Percentiles rank a stretch among this genome's conserved stretches.
Conservation (phyloP, 176 grass and related monocot species). For the Rhynchospora pubera region DNA sequence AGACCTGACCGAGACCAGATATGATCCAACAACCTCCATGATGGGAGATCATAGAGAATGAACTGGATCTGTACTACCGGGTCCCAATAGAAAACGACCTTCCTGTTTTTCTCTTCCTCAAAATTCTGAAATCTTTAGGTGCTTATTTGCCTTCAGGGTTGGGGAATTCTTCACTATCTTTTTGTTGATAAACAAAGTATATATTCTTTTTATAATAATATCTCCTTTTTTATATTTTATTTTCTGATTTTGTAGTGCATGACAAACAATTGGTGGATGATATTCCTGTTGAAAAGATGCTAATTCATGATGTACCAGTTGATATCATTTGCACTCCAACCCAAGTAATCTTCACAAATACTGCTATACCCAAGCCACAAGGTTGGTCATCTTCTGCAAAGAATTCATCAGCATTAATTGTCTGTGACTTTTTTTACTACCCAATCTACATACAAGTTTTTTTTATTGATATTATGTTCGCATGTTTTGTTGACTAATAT, state of each 20-base stretch:
- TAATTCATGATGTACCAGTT: slow-evolving; percentile 89
- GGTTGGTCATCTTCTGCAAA: slow-evolving; percentile 29
- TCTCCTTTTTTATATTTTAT: neutral
- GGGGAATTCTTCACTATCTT: neutral
- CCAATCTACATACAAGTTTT: neutral
- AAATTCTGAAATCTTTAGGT: neutral
- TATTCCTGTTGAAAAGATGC: slow-evolving; percentile 80
- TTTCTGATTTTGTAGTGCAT: slow-evolving; percentile 46
- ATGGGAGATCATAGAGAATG: neutral
- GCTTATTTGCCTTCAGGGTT: neutral
- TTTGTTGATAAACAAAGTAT: neutral
- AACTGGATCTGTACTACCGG: neutral
- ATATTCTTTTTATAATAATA: too few relatives aligned
- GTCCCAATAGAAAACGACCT: neutral
- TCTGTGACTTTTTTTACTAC: neutral
- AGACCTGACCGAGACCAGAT: neutral
- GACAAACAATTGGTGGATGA: slow-evolving; percentile 92
- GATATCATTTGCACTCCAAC: slow-evolving; percentile 91
- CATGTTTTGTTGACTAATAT: neutral
- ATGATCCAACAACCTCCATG: neutral
- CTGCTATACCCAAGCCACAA: slow-evolving; percentile 79
- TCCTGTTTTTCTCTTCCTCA: neutral
- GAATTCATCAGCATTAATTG: neutral
- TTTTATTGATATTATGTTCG: neutral
- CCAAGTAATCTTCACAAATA: slow-evolving; percentile 80